Base-by-base conservation (phyloP, 208 protist species). In the Crithidia bombi region DNA sequence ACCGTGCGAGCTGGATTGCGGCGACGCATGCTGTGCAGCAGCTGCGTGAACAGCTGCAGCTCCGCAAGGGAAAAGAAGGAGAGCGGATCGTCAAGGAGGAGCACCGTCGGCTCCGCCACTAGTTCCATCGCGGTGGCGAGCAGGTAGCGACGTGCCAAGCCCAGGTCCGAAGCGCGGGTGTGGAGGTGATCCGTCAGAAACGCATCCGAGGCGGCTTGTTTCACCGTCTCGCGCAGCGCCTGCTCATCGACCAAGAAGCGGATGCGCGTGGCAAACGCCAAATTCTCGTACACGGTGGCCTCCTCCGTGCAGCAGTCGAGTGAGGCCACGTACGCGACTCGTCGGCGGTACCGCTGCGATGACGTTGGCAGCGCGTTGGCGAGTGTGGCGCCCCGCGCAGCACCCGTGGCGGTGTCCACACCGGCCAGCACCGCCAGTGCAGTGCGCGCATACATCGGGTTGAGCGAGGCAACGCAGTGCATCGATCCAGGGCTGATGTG, bases 361-460 rank as follows among this genome's bases (percentile, higher is more conserved):
- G 66, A 50, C 3, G 65, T 79, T 5, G 51, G 56, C n/a, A 58
- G 59, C 21, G 80, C 75, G 21, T 82, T 81, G 25, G 79, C 75
- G 44, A 93, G 77, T 14, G 83, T 78, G 12, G 82, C 83, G 10
- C 81, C 86, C 14, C 65, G 73, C 15, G 71, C 56, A n/a, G n/a
- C n/a, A 28, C 88, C 75, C 15, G 88, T 82, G 15, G 86, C 76
- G 1, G 81, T 81, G 65, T 91, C 79, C 30, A 91, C 84, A n/a
- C 79, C 81, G 3, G 51, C 68, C 49, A 78, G 21, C 38, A 66
- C 73, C 17, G 74, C 80, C 38, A 70, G 14, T 3, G 65, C 47
- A 12, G 59, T 36, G 25, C 78, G 44, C 6, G 47, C 52, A 56
- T 91, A 73, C 21, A 77, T 36, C 10, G 85, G 71, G 25, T 64